Percentiles rank a stretch among this genome's conserved stretches.
Evolutionary conservation across 768 basidiomycete species (phyloP).

Genomic region (Cystofilobasidium bisporidii): DNA sequence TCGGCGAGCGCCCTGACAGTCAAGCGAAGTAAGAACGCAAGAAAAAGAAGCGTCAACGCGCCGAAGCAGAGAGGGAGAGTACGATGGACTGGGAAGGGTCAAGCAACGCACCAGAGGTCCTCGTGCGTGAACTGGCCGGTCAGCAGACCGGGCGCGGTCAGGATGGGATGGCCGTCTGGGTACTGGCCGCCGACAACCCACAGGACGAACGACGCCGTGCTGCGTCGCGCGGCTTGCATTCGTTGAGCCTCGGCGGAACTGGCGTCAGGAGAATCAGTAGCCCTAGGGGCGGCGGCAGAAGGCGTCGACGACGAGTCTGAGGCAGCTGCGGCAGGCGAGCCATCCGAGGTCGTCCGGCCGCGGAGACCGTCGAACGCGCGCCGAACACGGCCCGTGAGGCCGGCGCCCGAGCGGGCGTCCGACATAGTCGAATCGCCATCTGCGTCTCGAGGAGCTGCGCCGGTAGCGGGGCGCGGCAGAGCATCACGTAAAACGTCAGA

Average conservation of each 20-base stretch:
- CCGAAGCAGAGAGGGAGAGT: background rate
- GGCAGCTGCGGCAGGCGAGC: too few relatives aligned
- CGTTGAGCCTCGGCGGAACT: background rate
- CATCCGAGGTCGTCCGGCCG: background rate
- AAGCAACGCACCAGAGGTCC: constrained; percentile 41
- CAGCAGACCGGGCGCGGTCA: constrained; percentile 47
- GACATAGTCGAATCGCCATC: background rate
- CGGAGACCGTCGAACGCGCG: background rate
- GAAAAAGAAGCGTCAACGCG: too few relatives aligned
- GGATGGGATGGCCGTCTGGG: constrained; percentile 76
- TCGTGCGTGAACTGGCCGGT: constrained; percentile 45
- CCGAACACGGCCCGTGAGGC: background rate
- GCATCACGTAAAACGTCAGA: too few relatives aligned
- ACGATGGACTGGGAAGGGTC: constrained; percentile 12
- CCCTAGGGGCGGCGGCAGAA: too few relatives aligned
- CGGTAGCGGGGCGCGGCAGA: too few relatives aligned
- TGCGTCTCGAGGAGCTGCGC: background rate
- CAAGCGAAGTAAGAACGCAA: background rate
- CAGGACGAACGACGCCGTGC: background rate
- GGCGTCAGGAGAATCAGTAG: too few relatives aligned
- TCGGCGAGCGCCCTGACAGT: constrained; percentile 63
- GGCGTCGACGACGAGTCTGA: background rate
- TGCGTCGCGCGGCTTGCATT: background rate
- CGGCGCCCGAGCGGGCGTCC: background rate
- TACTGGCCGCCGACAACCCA: constrained; percentile 58